Conservation (phyloP, 2,329 filamentous ascomycete genomes). For the Alternaria sp. region DNA sequence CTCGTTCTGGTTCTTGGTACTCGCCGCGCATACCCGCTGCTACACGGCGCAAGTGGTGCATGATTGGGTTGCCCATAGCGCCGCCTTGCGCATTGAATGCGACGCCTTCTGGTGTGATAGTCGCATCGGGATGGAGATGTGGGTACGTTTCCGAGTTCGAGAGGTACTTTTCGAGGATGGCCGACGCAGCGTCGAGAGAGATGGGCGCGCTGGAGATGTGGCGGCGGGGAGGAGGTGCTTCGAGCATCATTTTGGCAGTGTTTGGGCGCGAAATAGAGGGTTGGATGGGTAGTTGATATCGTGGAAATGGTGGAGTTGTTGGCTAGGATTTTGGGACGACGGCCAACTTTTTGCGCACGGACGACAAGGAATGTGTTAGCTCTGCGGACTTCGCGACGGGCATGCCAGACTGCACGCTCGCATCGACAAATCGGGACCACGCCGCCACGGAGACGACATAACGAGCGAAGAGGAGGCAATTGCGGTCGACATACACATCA, state of each 20-base stretch:
- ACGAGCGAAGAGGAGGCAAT: not conserved
- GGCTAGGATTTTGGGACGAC: not conserved
- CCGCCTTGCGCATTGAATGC: constrained; percentile 52
- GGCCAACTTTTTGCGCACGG: constrained; percentile 42
- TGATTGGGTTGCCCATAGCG: constrained; percentile 54
- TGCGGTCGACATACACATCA: constrained; percentile 12
- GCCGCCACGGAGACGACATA: not conserved
- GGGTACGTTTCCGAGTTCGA: constrained; percentile 47
- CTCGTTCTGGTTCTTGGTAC: constrained; percentile 53
- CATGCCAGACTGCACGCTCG: not conserved
- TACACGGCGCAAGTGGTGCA: constrained; percentile 61
- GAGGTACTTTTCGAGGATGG: constrained; percentile 50
- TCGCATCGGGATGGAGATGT: constrained; percentile 58
- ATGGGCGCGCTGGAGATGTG: constrained; percentile 42
- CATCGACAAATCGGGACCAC: not conserved
- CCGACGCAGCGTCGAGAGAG: constrained; percentile 41
- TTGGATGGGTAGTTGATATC: not conserved
- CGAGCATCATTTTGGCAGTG: constrained; percentile 34
- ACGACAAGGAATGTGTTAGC: constrained; percentile 21
- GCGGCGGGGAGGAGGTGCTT: constrained; percentile 47
- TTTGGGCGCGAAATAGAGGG: not conserved
- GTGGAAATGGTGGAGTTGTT: not conserved
- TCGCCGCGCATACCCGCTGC: constrained; percentile 61
- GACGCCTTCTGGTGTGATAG: constrained; percentile 52
- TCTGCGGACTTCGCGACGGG: constrained; percentile 22